Base-by-base conservation (phyloP, 257 asterid species). In the Solanum lignicaule region DNA sequence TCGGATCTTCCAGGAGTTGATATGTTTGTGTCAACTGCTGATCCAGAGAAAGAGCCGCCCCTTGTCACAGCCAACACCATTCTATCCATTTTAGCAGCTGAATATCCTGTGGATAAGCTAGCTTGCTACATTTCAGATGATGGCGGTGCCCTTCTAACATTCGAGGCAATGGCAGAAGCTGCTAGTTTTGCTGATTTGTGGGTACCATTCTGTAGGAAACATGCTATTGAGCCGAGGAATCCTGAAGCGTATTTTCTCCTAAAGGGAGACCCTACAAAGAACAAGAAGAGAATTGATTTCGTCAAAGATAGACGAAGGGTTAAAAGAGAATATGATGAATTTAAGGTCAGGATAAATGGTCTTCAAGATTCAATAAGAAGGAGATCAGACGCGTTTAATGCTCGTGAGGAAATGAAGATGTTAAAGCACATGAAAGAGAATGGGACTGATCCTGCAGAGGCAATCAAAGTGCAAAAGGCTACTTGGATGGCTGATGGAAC, bases 401-500 rank as follows among this genome's bases (percentile, higher is more conserved):
- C 93, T 18, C 87, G 92, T 55, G 93, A 91, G 86, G 92, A 91
- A 86, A 91, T 89, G 93, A 89, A 91, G 88, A 85, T 85, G 90
- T 9, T 91, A 35, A 91, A 91, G 87, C 93, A 89, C 23, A 85
- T 90, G 86, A 91, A 90, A 46, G 93, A 91, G 93, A 90, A 46
- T 71, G 90, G 55, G 84, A 89, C 87, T 15, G 93, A 91, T 38
- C 91, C 92, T 16, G 29, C 29, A 10, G 93, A 90, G 82, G 86
- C 87, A 12, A 83, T 90, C 74, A 88, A 88, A 76, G 91, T 90
- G 2, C 86, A 71, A 20, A 91, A 91, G 81, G 93, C 93, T 6
- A 91, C 92, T 43, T 91, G 92, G 93, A 91, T 91, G 93, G 93
- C 92, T 11, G 93, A 91, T 85, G 93, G 93, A 14, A 91, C 90